Conservation (phyloP, 2,329 filamentous ascomycete genomes). For the Cladophialophora chaetospira region DNA sequence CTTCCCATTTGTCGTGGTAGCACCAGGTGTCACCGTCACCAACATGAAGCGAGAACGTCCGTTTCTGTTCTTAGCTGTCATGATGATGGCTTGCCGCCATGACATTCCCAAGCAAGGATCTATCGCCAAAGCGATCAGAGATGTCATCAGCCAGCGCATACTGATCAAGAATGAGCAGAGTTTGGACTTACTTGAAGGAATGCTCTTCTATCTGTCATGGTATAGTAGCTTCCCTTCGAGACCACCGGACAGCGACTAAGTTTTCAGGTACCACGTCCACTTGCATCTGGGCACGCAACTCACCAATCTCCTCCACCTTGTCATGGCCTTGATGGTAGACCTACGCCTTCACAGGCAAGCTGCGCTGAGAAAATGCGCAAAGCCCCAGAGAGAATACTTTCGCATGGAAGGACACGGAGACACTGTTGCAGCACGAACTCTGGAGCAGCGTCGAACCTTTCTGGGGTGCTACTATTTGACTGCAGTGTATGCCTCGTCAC, state of each 20-base stretch:
- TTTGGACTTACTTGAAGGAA: slow-evolving; percentile 45
- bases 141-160: slow-evolving; percentile 37
- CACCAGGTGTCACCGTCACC: slow-evolving; percentile 20
- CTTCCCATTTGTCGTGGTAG: slow-evolving; percentile 36
- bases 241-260: not conserved
- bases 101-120: slow-evolving; percentile 34
- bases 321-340: slow-evolving; percentile 41
- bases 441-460: slow-evolving; percentile 49
- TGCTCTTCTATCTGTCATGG: slow-evolving; percentile 43
- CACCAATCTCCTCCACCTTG: slow-evolving; percentile 40
- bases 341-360: slow-evolving; percentile 35
- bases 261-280: slow-evolving; percentile 15
- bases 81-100: slow-evolving; percentile 36
- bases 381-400: slow-evolving; percentile 14
- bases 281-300: slow-evolving; percentile 35
- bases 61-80: slow-evolving; percentile 41
- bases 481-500: slow-evolving; percentile 45
- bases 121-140: slow-evolving; percentile 36
- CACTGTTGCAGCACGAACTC: slow-evolving; percentile 32
- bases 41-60: slow-evolving; percentile 35
- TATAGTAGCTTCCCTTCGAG: slow-evolving; percentile 16
- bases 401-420: slow-evolving; percentile 4
- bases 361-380: slow-evolving; percentile 1
- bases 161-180: slow-evolving; percentile 38
- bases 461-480: slow-evolving; percentile 49